Conservation (phyloP, 371 early-diverging fungal species). For the Syncephalis fuscata region DNA sequence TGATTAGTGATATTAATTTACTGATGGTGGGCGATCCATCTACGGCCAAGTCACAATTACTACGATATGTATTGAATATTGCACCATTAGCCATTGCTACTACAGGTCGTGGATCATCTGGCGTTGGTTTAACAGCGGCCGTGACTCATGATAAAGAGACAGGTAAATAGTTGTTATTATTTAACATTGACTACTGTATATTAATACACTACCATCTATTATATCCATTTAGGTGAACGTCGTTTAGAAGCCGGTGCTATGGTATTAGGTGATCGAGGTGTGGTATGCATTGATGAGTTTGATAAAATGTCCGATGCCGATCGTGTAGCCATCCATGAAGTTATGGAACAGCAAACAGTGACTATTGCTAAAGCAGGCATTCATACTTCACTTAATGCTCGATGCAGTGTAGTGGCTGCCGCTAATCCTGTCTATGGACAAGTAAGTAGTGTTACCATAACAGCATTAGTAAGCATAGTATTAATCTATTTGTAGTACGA, state of each 20-base stretch:
- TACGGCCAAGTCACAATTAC: slow-evolving; percentile 92
- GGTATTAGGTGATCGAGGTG: slow-evolving; percentile 97
- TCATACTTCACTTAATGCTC: slow-evolving; percentile 95
- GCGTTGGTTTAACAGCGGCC: slow-evolving; percentile 95
- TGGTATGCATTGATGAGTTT: slow-evolving; percentile 99
- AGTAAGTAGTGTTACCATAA: slow-evolving; percentile 6
- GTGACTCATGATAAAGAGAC: slow-evolving; percentile 46
- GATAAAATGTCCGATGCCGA: slow-evolving; percentile 99
- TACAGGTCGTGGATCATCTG: slow-evolving; percentile 94
- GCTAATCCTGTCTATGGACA: slow-evolving; percentile 98
- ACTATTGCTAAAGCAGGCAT: slow-evolving; percentile 98
- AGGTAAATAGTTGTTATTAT: slow-evolving; percentile 8
- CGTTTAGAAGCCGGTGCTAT: slow-evolving; percentile 98
- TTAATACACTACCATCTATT: slow-evolving; percentile 13
- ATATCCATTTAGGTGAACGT: slow-evolving; percentile 27
- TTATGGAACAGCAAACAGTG: slow-evolving; percentile 99
- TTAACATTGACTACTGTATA: not conserved
- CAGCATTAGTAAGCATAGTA: not conserved
- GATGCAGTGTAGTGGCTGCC: slow-evolving; percentile 97
- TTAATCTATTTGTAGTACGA: slow-evolving; percentile 26
- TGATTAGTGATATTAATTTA: slow-evolving; percentile 86
- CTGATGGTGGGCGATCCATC: slow-evolving; percentile 95
- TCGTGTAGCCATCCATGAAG: slow-evolving; percentile 99
- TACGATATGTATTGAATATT: slow-evolving; percentile 78
- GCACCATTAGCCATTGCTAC: slow-evolving; percentile 89